Evolutionary conservation across 2,329 filamentous ascomycete species (phyloP), one percentile per base, ranked within the genome.

Genomic region (Tolypocladium paradoxum): DNA sequence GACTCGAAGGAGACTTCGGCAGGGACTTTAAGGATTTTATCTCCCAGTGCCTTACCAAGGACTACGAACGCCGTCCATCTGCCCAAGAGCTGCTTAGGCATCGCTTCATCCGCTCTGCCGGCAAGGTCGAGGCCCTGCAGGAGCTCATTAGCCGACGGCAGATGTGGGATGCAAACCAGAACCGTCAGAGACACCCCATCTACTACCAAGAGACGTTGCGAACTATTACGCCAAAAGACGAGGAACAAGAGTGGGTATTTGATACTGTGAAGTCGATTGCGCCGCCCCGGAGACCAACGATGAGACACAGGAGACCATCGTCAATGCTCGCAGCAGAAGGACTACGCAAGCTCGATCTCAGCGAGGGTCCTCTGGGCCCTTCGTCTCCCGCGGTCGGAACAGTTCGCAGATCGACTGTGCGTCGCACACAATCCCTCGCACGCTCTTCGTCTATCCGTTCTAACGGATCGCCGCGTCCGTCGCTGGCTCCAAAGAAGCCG

Each of bases 1-100:
- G 85, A 40, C 75, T 99, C 1, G 90, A 96, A 66, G 91, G 90
- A 24, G 79, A 84, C 56, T 96, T 90, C 71, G 91, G 88, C 70
- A 86, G 80, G 62, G 89, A 95, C 37, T 96, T 97, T 75, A 95
- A 90, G 64, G 92, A 99, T 64, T 99, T 99, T 63, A 78, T 99
- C 22, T 79, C 89, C 0, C 84, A 90, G 60, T 99, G 93, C 65
- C 76, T 99, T 56, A 87, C 92, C 62, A 99, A 97, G 67, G 90
- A 97, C 62, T 87, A 90, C 9, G 90, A 96, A 57, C 81, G 81
- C 59, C 76, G 93, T 57, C 88, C 90, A 0, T 87, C 87, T 0
- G 92, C 93, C 12, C 92, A 87, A 68, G 90, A 96, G 37, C 75
- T 99, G 14, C 73, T 97, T 51, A 86, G 85, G 64, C 92, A 97